These are phyloP conservation scores for Penicillium olsonii DNA, from an alignment of 2,329 filamentous ascomycete species.

Conservation along the genomic window DNA sequence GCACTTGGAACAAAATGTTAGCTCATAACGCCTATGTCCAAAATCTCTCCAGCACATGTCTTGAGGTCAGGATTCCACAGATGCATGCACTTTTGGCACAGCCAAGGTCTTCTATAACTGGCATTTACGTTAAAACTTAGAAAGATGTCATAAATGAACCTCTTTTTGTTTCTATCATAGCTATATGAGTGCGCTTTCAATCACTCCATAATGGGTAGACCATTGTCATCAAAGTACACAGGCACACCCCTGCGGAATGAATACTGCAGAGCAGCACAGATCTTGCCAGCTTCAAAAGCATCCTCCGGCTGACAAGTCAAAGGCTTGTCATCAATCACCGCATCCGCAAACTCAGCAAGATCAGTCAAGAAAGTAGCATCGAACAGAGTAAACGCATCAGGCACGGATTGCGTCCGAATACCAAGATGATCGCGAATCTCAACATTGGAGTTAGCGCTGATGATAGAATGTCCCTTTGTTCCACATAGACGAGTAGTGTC, in stretches of 20 bases:
- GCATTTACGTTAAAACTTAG: too few relatives aligned
- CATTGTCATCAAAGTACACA: constrained; percentile 16
- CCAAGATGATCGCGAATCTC: constrained; percentile 15
- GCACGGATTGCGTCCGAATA: constrained; percentile 14
- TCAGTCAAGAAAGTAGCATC: constrained; percentile 15
- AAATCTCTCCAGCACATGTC: too few relatives aligned
- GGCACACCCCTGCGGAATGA: constrained; percentile 16
- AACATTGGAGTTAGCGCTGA: constrained; percentile 17
- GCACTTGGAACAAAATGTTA: too few relatives aligned
- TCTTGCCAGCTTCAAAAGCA: constrained; percentile 18
- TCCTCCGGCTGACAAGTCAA: constrained; percentile 16
- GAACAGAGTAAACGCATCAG: constrained; percentile 17
- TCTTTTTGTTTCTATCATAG: background rate
- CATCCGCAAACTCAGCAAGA: constrained; percentile 15
- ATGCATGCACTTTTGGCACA: too few relatives aligned
- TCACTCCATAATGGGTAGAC: constrained; percentile 15
- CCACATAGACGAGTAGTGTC: constrained; percentile 36
- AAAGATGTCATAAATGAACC: too few relatives aligned
- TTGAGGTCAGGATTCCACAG: too few relatives aligned
- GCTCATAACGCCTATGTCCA: too few relatives aligned
- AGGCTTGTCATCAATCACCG: constrained; percentile 16
- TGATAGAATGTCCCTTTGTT: constrained; percentile 34
- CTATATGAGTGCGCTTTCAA: background rate
- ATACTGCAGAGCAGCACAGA: constrained; percentile 16
- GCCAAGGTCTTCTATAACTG: too few relatives aligned